Conservation (phyloP, 2,329 filamentous ascomycete species). For the Rachicladosporium sp. region DNA sequence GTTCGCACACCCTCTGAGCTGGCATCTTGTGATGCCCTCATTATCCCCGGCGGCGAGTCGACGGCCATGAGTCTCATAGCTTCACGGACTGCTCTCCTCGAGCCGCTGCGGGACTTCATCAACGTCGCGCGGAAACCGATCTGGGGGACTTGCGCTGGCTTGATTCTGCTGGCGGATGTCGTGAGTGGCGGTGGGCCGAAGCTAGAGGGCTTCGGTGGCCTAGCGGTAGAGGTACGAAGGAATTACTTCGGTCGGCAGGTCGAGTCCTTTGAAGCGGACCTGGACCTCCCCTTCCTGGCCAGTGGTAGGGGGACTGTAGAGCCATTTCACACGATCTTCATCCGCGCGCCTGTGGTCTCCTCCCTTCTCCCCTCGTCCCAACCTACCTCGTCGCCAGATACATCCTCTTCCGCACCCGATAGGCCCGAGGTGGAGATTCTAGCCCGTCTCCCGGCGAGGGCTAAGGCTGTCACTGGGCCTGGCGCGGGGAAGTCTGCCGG, state of each 20-base stretch:
- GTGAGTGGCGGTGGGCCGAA: conserved; percentile 71
- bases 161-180: conserved; percentile 72
- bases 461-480: conserved; percentile 30
- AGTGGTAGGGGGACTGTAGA: conserved; percentile 15
- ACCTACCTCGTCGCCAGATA: background rate
- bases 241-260: conserved; percentile 93
- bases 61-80: conserved; percentile 88
- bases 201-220: conserved; percentile 83
- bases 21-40: conserved; percentile 61
- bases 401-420: conserved; percentile 40
- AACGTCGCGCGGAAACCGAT: conserved; percentile 73
- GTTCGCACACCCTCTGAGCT: conserved; percentile 68
- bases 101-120: conserved; percentile 78
- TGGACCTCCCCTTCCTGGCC: conserved; percentile 60
- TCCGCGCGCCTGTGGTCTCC: conserved; percentile 81
- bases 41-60: conserved; percentile 90
- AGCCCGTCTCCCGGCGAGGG: conserved; percentile 42
- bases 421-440: conserved; percentile 47
- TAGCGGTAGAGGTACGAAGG: conserved; percentile 79
- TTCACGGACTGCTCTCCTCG: conserved; percentile 64
- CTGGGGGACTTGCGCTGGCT: conserved; percentile 92
- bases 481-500: conserved; percentile 18
- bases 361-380: conserved; percentile 32
- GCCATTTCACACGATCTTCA: conserved; percentile 77
- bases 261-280: conserved; percentile 71